Evolutionary conservation across 1,284 basidiomycete species (phyloP), one percentile per base, ranked within the genome.

Genomic region (Cryptococcus sp.): DNA sequence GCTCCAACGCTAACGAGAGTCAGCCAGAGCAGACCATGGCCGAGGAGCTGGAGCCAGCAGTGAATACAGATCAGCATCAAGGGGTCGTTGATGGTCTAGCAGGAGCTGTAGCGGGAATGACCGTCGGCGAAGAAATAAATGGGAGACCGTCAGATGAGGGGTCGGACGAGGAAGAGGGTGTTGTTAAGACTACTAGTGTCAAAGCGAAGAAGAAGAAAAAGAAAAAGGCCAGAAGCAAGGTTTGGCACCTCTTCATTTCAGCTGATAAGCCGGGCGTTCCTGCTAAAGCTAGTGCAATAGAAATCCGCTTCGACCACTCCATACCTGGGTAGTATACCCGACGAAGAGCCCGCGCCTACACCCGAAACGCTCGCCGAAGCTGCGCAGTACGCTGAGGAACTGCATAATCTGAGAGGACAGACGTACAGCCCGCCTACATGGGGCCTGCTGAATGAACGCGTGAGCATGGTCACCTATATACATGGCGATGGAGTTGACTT

Each of bases 161-260:
- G 8, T 34, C 29, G 8, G 29, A 34, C 29, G 29, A 34, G 29
- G 29, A 34, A 2, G 29, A 34, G 29, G 29, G 29, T 10, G 29
- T 13, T 4, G 29, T 34, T 13, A 34, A 34, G 29, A 13, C 8
- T 34, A 34, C 10, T 13, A 34, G 26, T 10, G 13, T 13, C 8
- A 26, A 57, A 47, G 63, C 58, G 22, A 67, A 65, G 55, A 63
- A 62, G 54, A 65, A 63, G 57, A 62, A 63, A 41, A 62, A 59
- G 50, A 58, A 49, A 39, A 57, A 56, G 45, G 19, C 34, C 10
- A 57, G 52, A 45, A 39, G 22, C n/a, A 61, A 61, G 53, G 58
- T 66, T 26, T 19, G 62, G 29, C 39, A 6, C 17, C 10, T 46
- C 25, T 13, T 41, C 25, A n/a, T 19, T 39, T n/a, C 11, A 13